Conservation (phyloP, 805 yeast species). For the Wickerhamiella occidentalis region DNA sequence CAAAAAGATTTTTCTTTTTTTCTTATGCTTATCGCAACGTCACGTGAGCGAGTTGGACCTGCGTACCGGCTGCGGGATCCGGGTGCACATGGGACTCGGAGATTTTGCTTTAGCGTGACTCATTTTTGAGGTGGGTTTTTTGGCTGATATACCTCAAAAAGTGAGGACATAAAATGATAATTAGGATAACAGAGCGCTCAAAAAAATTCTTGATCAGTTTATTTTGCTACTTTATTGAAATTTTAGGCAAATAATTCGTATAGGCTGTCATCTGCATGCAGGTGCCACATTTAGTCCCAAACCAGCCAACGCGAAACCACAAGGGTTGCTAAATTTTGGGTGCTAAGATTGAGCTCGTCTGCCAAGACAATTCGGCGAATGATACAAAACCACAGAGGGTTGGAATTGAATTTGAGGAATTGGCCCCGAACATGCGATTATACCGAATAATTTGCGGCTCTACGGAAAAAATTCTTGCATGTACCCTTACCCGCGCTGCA, state of each 20-base stretch:
- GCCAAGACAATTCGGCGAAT: not conserved
- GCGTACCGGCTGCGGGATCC: constrained; percentile 1
- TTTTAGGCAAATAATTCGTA: not conserved
- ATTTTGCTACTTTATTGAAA: not conserved
- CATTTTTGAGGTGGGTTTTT: not conserved
- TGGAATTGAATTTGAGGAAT: not conserved
- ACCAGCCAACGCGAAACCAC: not conserved
- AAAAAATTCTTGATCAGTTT: not conserved
- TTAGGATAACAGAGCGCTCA: not conserved
- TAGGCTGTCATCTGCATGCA: not conserved
- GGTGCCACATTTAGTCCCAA: constrained; percentile 2
- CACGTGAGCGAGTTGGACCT: not conserved
- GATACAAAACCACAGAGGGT: not conserved
- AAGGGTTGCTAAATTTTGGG: not conserved
- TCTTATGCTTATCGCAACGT: not conserved
- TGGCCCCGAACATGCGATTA: not conserved
- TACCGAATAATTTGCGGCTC: not conserved
- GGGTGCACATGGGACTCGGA: constrained; percentile 9
- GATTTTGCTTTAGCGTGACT: not conserved
- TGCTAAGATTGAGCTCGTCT: not conserved
- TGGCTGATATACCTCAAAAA: not conserved
- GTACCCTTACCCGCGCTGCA: not conserved
- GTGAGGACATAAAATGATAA: not conserved
- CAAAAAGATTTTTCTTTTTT: not conserved
- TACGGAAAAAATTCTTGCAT: not conserved